Base-by-base conservation (phyloP, 1,284 basidiomycete species). In the Naganishia cerealis region DNA sequence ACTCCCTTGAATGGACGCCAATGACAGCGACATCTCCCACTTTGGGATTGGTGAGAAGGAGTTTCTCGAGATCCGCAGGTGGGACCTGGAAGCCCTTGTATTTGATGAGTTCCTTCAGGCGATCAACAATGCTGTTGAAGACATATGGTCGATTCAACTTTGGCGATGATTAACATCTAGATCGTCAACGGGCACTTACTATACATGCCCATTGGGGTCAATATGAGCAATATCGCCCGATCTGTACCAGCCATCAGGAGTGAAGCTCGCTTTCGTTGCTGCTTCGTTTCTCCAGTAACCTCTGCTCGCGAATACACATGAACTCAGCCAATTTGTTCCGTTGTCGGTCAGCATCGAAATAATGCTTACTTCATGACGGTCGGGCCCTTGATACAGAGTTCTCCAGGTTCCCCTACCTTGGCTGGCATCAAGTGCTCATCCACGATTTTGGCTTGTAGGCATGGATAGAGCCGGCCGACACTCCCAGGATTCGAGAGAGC, bases 41-140 rank as follows among this genome's bases (percentile, higher is more conserved):
- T 3, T 88, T 85, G 0, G 88, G 86, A 73, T 92, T 88, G 5
- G 85, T 85, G 15, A 92, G 79, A 1, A 93, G 84, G 0, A 91
- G 78, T 39, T 85, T 84, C 76, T 93, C 91, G 1, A 94, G 83
- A 73, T 92, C 91, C 0, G 91, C 90, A 0, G 91, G 91, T 0
- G 91, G 86, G n/a, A 93, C 91, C 72, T 81, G 80, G 72, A 76
- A 81, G 36, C 80, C 80, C 71, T 82, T 82, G 73, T 92, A 92
- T 77, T 93, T 92, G 81, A 93, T 90, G 33, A 92, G 79, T 76
- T 92, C 91, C 74, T 92, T 92, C 71, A 86, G 84, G 46, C 81
- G 69, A 72, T 82, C 81, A n/a, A 81, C 79, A 50, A 82, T 78
- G 39, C 76, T 76, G 62, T 29, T 21, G 39, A 59, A 7, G 1